These are phyloP conservation scores for Salvia rosmarinus DNA, from an alignment of 257 asterid genomes.

Conservation along the genomic window DNA sequence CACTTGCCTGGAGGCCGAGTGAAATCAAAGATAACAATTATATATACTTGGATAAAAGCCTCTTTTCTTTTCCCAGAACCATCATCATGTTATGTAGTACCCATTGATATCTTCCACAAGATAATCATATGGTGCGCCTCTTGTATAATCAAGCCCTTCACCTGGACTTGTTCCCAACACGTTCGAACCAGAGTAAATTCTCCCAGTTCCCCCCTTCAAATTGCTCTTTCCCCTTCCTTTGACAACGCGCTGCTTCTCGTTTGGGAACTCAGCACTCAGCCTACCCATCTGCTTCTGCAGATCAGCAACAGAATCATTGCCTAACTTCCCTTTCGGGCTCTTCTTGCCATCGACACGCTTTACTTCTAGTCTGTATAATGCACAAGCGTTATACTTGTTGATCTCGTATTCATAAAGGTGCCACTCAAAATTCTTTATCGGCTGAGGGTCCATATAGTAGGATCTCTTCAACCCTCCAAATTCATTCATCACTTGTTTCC, in stretches of 20 bases:
- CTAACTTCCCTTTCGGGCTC: constrained; percentile 73
- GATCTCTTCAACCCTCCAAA: constrained; percentile 93
- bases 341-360: constrained; percentile 77
- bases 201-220: constrained; percentile 42
- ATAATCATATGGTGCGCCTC: constrained; percentile 51
- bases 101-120: constrained; percentile 60
- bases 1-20: constrained; percentile 48
- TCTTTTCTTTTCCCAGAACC: constrained; percentile 36
- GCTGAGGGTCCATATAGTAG: constrained; percentile 99
- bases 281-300: constrained; percentile 90
- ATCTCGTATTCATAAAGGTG: constrained; percentile 90
- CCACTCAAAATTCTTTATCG: constrained; percentile 83
- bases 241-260: constrained; percentile 49
- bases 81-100: constrained; percentile 50
- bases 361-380: constrained; percentile 87
- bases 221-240: constrained; percentile 55
- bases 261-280: constrained; percentile 76
- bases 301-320: constrained; percentile 74
- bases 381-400: constrained; percentile 65
- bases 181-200: constrained; percentile 36
- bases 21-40: constrained; percentile 31
- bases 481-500: constrained; percentile 88
- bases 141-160: constrained; percentile 53
- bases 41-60: constrained; percentile 37
- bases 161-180: constrained; percentile 29